Conservation (phyloP, 768 basidiomycete genomes). For the Podaxis sp. region DNA sequence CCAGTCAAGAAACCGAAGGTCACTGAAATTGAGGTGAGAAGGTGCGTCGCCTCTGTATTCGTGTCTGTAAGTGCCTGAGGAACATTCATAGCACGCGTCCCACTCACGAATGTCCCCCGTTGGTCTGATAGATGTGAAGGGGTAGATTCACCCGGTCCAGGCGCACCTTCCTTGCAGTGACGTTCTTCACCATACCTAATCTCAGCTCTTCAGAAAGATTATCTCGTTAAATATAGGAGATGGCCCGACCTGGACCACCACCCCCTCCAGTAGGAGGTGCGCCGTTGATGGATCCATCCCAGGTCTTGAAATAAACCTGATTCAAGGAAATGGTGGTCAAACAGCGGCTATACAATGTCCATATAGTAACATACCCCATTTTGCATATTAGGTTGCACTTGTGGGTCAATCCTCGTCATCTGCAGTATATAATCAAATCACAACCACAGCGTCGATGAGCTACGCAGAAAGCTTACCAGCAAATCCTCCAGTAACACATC, state of each 20-base stretch:
- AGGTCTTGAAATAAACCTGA: constrained; percentile 55
- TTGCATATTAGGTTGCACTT: constrained; percentile 53
- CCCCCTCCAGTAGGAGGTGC: constrained; percentile 54
- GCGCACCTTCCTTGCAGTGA: constrained; percentile 36
- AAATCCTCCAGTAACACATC: constrained; percentile 24
- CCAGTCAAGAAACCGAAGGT: constrained; percentile 45
- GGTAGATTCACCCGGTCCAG: constrained; percentile 38
- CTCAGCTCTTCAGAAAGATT: constrained; percentile 1
- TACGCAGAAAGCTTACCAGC: neutral
- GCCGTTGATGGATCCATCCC: constrained; percentile 48
- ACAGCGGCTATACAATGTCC: neutral
- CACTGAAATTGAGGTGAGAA: constrained; percentile 42
- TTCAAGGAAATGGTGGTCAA: neutral
- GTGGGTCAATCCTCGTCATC: constrained; percentile 44
- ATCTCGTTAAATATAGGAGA: neutral
- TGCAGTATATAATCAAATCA: constrained; percentile 14
- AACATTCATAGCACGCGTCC: neutral
- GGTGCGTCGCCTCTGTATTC: constrained; percentile 31
- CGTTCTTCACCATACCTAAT: constrained; percentile 42
- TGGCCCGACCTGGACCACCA: constrained; percentile 40
- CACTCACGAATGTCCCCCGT: constrained; percentile 11
- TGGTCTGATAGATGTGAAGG: constrained; percentile 9
- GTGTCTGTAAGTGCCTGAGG: constrained; percentile 19
- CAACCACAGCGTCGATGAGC: neutral
- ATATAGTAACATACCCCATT: constrained; percentile 35